phyloP scores from a whole-genome alignment of 2,329 filamentous ascomycete genomes.

The Colletotrichum graminicola region DNA sequence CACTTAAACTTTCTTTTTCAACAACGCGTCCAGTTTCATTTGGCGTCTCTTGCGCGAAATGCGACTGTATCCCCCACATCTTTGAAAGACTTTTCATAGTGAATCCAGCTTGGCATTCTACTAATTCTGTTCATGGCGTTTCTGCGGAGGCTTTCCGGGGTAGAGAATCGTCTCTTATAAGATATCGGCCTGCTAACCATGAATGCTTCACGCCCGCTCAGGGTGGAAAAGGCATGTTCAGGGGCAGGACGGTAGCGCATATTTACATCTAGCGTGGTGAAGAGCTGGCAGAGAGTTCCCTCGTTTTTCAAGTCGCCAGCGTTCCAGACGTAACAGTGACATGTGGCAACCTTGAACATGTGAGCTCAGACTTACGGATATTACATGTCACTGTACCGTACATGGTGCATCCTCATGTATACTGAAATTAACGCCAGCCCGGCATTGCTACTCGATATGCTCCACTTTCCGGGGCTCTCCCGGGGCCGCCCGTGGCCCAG shows the following conservation, averaged over 20 bases:
- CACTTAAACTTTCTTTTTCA: slow-evolving; percentile 39
- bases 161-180: background rate
- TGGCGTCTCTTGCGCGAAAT: background rate
- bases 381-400: too few species aligned
- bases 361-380: too few species aligned
- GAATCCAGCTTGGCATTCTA: background rate
- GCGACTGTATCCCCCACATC: background rate
- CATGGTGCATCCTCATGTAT: too few species aligned
- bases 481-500: background rate
- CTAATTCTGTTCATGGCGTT: too few species aligned
- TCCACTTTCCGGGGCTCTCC: slow-evolving; percentile 3
- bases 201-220: background rate
- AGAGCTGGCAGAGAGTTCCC: slow-evolving; percentile 45
- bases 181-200: background rate
- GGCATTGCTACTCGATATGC: background rate
- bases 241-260: slow-evolving; percentile 48
- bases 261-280: slow-evolving; percentile 47
- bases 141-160: background rate
- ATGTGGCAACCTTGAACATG: too few species aligned
- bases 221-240: slow-evolving; percentile 46
- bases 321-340: background rate
- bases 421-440: too few species aligned
- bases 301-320: slow-evolving; percentile 45
- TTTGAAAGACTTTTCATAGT: background rate
- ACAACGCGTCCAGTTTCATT: slow-evolving; percentile 19